These are phyloP conservation scores for Geotrichum carabidarum DNA, from an alignment of 1,139 yeast genomes.

Conservation along the genomic window DNA sequence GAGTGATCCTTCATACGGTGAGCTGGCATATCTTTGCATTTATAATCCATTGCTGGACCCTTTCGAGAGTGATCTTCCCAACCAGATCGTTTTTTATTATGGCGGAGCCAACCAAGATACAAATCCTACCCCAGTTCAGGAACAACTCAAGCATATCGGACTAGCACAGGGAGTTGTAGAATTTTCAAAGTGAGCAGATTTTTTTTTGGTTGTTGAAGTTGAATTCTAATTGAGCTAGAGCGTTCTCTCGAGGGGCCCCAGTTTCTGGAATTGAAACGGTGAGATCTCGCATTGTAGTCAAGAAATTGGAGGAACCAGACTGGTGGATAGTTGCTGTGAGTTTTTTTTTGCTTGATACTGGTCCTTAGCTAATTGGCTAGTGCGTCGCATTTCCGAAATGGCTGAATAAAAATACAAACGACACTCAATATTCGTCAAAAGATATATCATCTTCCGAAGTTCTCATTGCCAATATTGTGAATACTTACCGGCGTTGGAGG, in stretches of 20 bases:
- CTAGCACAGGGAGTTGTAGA: conserved; percentile 34
- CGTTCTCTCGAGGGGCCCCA: conserved; percentile 28
- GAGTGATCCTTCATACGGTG: conserved; percentile 15
- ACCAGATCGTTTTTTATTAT: conserved; percentile 32
- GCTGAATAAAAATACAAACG: conserved; percentile 14
- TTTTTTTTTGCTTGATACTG: background rate
- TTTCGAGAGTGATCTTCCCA: conserved; percentile 26
- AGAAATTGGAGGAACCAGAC: conserved; percentile 27
- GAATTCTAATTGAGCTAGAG: conserved; percentile 18
- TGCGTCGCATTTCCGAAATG: conserved; percentile 19
- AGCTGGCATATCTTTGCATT: conserved; percentile 30
- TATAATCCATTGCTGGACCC: conserved; percentile 34
- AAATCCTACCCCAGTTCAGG: conserved; percentile 22
- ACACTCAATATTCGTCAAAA: conserved; percentile 17
- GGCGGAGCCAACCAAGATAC: conserved; percentile 19
- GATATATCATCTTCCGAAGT: conserved; percentile 27
- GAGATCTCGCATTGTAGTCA: conserved; percentile 28
- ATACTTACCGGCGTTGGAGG: conserved; percentile 31
- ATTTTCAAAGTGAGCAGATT: conserved; percentile 23
- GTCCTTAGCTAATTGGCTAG: conserved; percentile 7
- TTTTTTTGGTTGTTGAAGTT: background rate
- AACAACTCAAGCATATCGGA: conserved; percentile 31
- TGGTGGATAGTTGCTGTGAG: conserved; percentile 33
- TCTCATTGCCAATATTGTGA: conserved; percentile 26
- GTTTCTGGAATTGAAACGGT: conserved; percentile 30